phyloP scores from a whole-genome alignment of 2,329 filamentous ascomycete genomes.

The Corniculantispora saksenae region DNA sequence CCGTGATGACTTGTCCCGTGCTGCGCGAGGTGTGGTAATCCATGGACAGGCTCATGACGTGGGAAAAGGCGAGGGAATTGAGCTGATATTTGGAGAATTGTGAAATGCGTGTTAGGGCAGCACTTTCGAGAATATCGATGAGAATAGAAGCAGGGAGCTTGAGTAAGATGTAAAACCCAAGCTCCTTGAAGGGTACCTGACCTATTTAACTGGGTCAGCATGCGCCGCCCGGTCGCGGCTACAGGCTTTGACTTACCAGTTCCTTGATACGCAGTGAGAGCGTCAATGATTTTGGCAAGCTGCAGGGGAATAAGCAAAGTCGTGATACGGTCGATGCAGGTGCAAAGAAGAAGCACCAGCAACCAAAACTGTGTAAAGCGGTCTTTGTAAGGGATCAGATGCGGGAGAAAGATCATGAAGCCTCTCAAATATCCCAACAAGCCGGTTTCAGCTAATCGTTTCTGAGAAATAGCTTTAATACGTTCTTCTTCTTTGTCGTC shows the following conservation, averaged over 20 bases:
- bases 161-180: constrained; percentile 20
- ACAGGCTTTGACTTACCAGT: neutral
- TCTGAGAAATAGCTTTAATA: constrained; percentile 26
- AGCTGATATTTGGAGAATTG: constrained; percentile 50
- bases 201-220: neutral
- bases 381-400: constrained; percentile 29
- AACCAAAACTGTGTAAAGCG: constrained; percentile 29
- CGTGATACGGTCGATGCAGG: constrained; percentile 25
- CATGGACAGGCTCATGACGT: constrained; percentile 67
- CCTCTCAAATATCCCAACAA: constrained; percentile 29
- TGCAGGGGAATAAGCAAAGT: constrained; percentile 30
- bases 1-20: constrained; percentile 61
- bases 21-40: constrained; percentile 68
- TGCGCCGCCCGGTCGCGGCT: neutral
- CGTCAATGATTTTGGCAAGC: constrained; percentile 28
- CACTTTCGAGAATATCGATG: constrained; percentile 12
- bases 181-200: constrained; percentile 17
- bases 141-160: constrained; percentile 21
- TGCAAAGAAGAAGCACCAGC: constrained; percentile 24
- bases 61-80: constrained; percentile 55
- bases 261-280: constrained; percentile 20
- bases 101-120: constrained; percentile 27
- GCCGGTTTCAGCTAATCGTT: constrained; percentile 28
- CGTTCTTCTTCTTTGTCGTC: constrained; percentile 27
- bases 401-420: constrained; percentile 28